Evolutionary conservation across 148 eudicot genomes (phyloP).

Genomic region (Nyssa sinensis): DNA sequence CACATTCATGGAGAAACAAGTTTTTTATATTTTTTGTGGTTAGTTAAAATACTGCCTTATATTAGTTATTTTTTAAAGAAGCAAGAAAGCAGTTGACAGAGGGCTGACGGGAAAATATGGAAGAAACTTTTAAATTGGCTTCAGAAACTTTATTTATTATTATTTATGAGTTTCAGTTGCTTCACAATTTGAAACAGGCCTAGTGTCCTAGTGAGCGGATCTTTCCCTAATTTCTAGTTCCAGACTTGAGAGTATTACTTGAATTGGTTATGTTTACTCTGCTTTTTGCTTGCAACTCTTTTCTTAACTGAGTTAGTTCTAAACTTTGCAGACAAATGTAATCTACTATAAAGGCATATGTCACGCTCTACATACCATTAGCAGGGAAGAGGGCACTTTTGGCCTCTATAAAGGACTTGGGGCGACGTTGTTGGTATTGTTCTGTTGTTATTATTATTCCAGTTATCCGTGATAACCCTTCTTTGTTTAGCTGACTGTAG

Average conservation of each 20-base stretch:
- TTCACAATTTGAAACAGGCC: conserved; percentile 1
- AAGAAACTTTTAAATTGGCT: neutral
- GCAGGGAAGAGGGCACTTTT: conserved; percentile 66
- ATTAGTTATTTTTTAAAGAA: conserved; percentile 8
- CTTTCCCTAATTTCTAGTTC: neutral
- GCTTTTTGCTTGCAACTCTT: neutral
- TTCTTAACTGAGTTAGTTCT: conserved; percentile 9
- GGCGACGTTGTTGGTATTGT: conserved; percentile 74
- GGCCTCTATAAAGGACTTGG: conserved; percentile 98
- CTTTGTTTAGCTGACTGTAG: neutral
- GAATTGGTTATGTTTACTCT: neutral
- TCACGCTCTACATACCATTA: conserved; percentile 76
- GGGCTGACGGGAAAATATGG: neutral
- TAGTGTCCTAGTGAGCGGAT: neutral
- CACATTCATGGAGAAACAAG: neutral
- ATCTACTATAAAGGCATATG: conserved; percentile 80
- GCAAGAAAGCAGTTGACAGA: conserved; percentile 1
- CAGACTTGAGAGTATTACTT: neutral
- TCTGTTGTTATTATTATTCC: neutral
- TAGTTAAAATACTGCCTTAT: neutral
- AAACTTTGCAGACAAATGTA: conserved; percentile 64
- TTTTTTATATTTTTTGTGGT: neutral
- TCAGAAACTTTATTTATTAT: neutral
- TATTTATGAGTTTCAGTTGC: neutral
- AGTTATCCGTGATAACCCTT: neutral